phyloP scores from a whole-genome alignment of 768 basidiomycete genomes.

The Chalciporus pseudorubinellus region DNA sequence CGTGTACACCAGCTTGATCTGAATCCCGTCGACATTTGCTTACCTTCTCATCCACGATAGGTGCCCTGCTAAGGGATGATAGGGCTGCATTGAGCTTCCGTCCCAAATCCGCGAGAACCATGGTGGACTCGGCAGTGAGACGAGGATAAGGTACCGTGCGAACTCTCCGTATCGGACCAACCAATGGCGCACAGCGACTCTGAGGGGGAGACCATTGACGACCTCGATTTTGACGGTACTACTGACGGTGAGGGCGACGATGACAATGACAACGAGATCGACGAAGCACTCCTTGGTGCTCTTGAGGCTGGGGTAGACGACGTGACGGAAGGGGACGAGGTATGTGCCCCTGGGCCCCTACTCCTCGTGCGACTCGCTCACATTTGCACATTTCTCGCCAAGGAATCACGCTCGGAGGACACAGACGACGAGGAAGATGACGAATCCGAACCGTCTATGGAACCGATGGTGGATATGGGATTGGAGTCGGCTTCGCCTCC shows the following conservation, averaged over 20 bases:
- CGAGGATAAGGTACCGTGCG: slow-evolving; percentile 26
- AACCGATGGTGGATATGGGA: slow-evolving; percentile 30
- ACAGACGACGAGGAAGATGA: slow-evolving; percentile 58
- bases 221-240: slow-evolving; percentile 50
- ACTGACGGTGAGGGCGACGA: slow-evolving; percentile 46
- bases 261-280: slow-evolving; percentile 49
- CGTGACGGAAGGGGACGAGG: slow-evolving; percentile 69
- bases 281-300: slow-evolving; percentile 61
- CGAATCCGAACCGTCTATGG: slow-evolving; percentile 39
- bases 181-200: slow-evolving; percentile 57
- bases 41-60: slow-evolving; percentile 91
- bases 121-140: slow-evolving; percentile 35
- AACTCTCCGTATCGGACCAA: slow-evolving; percentile 12
- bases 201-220: slow-evolving; percentile 62
- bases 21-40: slow-evolving; percentile 10
- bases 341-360: slow-evolving; percentile 36
- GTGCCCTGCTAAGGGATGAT: slow-evolving; percentile 80
- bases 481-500: slow-evolving; percentile 28
- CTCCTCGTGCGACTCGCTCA: slow-evolving; percentile 2
- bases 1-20: slow-evolving; percentile 5
- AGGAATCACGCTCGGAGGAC: slow-evolving; percentile 63
- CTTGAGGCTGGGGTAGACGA: slow-evolving; percentile 58
- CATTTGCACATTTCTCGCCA: slow-evolving; percentile 2
- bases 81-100: slow-evolving; percentile 92
- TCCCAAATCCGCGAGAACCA: slow-evolving; percentile 97